These are phyloP conservation scores for Halophytophthora batemanensis DNA, from an alignment of 352 stramenopile species.

Conservation along the genomic window DNA sequence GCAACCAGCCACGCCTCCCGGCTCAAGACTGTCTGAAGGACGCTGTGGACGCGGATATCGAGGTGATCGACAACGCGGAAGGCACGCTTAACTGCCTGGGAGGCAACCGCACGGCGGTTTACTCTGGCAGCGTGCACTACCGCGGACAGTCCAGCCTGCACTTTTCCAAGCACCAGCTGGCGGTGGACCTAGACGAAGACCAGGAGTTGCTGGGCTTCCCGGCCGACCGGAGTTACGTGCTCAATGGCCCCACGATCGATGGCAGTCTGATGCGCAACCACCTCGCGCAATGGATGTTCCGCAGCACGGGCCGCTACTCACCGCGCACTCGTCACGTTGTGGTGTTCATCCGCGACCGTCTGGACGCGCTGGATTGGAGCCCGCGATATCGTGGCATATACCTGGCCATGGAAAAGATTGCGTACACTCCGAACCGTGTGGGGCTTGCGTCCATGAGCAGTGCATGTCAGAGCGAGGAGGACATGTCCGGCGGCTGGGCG, in stretches of 20 bases:
- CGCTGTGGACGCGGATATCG: slow-evolving; percentile 34
- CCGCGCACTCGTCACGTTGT: slow-evolving; percentile 51
- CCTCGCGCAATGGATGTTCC: slow-evolving; percentile 67
- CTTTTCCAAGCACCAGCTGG: slow-evolving; percentile 56
- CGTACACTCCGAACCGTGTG: slow-evolving; percentile 56
- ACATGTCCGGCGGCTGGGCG: slow-evolving; percentile 57
- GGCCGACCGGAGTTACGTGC: slow-evolving; percentile 39
- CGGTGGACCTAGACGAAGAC: slow-evolving; percentile 31
- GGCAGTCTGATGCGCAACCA: slow-evolving; percentile 64
- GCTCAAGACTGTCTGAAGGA: slow-evolving; percentile 49
- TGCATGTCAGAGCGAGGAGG: slow-evolving; percentile 27
- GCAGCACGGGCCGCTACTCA: slow-evolving; percentile 55
- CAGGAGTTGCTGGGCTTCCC: slow-evolving; percentile 41
- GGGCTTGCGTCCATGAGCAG: slow-evolving; percentile 31
- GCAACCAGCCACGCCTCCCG: slow-evolving; percentile 40
- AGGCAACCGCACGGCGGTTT: slow-evolving; percentile 26
- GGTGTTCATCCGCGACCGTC: slow-evolving; percentile 43
- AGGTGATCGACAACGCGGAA: slow-evolving; percentile 48
- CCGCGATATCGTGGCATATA: slow-evolving; percentile 61
- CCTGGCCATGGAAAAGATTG: slow-evolving; percentile 56
- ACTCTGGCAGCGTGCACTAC: slow-evolving; percentile 43
- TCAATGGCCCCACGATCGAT: slow-evolving; percentile 61
- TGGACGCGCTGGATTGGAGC: slow-evolving; percentile 23
- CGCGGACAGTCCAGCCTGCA: slow-evolving; percentile 59
- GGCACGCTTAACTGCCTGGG: slow-evolving; percentile 44